These are phyloP conservation scores for Musa balbisiana DNA, from an alignment of 202 grass and related monocot genomes.

Conservation along the genomic window DNA sequence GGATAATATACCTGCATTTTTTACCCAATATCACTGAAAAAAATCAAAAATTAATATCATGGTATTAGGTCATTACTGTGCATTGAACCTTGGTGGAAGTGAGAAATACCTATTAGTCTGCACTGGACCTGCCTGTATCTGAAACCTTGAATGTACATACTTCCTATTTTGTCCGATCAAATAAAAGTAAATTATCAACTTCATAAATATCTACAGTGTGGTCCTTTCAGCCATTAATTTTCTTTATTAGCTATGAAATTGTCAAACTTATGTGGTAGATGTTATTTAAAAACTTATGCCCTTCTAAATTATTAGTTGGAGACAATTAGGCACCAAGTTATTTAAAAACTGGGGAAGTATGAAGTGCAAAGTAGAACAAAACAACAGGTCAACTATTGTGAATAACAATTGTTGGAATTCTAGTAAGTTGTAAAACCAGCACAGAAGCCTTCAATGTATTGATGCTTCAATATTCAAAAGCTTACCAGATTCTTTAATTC, in stretches of 20 bases:
- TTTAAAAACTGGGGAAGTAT: no score
- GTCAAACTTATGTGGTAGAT: background rate
- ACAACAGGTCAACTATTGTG: no score
- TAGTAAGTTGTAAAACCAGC: background rate
- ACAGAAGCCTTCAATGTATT: background rate
- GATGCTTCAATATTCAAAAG: constrained; percentile 8
- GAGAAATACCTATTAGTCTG: no score
- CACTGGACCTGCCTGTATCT: no score
- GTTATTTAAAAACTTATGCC: background rate
- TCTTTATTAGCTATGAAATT: background rate
- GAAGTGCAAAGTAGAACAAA: no score
- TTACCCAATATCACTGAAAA: no score
- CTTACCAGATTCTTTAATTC: constrained; percentile 86
- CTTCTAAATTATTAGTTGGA: background rate
- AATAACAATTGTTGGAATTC: background rate
- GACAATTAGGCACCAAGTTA: background rate
- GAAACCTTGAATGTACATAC: background rate
- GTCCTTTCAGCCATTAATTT: background rate
- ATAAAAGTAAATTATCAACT: no score
- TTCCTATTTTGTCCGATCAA: background rate
- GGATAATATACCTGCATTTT: no score
- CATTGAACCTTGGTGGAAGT: no score
- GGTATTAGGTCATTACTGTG: no score
- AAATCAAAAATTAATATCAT: no score
- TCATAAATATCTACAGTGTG: background rate